Conservation (phyloP, 2,329 filamentous ascomycete species). For the Fusarium sp. region DNA sequence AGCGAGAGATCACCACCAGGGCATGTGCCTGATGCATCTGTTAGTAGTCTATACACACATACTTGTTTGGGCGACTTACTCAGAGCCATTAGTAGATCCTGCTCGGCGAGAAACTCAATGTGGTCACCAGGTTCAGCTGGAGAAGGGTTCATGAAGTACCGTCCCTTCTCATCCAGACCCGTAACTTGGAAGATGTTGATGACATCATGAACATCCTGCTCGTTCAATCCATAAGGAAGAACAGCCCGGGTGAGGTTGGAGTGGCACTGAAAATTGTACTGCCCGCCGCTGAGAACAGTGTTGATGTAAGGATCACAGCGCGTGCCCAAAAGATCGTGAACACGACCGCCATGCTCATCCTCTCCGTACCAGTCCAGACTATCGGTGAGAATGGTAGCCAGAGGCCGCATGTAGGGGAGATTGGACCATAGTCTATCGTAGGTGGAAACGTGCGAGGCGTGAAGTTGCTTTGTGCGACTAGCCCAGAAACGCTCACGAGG, state of each 20-base stretch:
- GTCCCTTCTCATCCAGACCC: conserved; percentile 75
- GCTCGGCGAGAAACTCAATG: conserved; percentile 84
- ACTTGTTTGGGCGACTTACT: no score
- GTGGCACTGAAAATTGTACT: conserved; percentile 86
- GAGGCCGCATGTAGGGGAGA: conserved; percentile 79
- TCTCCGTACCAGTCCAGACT: conserved; percentile 70
- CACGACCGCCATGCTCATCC: conserved; percentile 71
- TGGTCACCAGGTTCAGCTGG: conserved; percentile 66
- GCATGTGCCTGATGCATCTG: conserved; percentile 64
- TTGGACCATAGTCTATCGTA: conserved; percentile 82
- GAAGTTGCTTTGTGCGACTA: conserved; percentile 79
- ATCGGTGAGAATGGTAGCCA: conserved; percentile 77
- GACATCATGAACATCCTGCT: conserved; percentile 84
- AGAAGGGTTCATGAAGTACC: conserved; percentile 79
- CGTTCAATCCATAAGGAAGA: conserved; percentile 72
- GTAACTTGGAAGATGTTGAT: conserved; percentile 90
- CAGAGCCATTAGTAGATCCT: conserved; percentile 73
- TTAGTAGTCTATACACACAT: no score
- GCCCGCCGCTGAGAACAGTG: conserved; percentile 73
- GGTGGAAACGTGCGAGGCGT: conserved; percentile 77
- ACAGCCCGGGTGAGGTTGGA: conserved; percentile 83
- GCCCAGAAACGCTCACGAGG: conserved; percentile 88
- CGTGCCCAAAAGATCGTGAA: conserved; percentile 85
- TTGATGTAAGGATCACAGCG: conserved; percentile 89
- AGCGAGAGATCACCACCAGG: conserved; percentile 83